These are phyloP conservation scores for Solanum aculeatissimum DNA, from an alignment of 305 asterid species.

Conservation along the genomic window DNA sequence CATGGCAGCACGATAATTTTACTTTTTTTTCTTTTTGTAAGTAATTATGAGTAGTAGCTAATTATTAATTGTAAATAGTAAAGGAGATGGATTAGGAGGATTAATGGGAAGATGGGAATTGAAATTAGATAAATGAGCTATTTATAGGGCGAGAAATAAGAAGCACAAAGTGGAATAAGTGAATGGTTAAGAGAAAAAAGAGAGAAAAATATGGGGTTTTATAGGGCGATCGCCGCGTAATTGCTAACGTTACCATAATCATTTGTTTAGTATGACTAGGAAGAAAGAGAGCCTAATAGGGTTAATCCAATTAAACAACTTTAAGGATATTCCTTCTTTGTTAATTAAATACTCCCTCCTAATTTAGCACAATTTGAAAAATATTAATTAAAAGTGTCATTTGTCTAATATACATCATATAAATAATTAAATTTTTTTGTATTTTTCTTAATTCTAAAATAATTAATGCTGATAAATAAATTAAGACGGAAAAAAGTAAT, in stretches of 20 bases:
- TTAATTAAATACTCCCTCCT: too few species aligned
- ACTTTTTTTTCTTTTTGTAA: not conserved
- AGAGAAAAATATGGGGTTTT: not conserved
- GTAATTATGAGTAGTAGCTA: not conserved
- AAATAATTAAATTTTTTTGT: too few species aligned
- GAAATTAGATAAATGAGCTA: not conserved
- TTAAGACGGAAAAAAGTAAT: too few species aligned
- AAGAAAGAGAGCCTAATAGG: not conserved
- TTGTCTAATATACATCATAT: too few species aligned
- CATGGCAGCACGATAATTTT: conserved; percentile 11
- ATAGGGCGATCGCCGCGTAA: not conserved
- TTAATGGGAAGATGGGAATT: not conserved
- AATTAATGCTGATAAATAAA: too few species aligned
- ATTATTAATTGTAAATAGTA: not conserved
- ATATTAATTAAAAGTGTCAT: too few species aligned
- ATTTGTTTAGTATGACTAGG: not conserved
- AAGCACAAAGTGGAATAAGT: not conserved
- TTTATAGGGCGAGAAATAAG: not conserved
- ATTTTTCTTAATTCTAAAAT: too few species aligned
- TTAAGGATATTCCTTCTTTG: not conserved
- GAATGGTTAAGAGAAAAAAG: not conserved
- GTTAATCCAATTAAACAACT: not conserved
- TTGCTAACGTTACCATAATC: not conserved
- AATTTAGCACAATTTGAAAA: too few species aligned
- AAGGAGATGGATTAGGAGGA: not conserved